Evolutionary conservation across 805 yeast species (phyloP), one percentile per base, ranked within the genome.

Genomic region (Candida ascalaphidarum): DNA sequence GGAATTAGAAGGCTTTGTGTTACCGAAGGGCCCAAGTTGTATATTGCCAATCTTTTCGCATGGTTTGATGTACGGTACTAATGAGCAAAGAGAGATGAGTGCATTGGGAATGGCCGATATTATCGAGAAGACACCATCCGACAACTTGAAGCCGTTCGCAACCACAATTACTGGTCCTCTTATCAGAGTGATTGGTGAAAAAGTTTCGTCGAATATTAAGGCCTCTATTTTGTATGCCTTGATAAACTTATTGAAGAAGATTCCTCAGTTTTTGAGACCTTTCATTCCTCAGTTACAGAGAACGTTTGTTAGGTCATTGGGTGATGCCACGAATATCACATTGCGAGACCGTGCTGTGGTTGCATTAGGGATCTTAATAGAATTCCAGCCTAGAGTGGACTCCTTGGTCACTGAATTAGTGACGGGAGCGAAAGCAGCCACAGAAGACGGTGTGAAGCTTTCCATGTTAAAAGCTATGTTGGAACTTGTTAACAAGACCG

Each of bases 221-320:
- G 79, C 95, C 21, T 95, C 95, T n/a, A 89, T 94, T 41, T 66
- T 92, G 46, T 68, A 70, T 37, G 94, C 97, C 1, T 69, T 94
- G 52, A 81, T 81, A 48, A 72, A 72, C 38, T 61, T 94, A 48
- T 75, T 92, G 45, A 59, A 60, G 14, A 82, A 85, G 62, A 81
- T 89, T 42, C 96, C 98, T 2, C 84, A 81, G 48, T 83, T 84
- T 52, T 68, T 92, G 54, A 74, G 89, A 47, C 98, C 99, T 11
- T 92, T 92, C 53, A 75, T 92, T 55, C 99, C 99, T 7, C 99
- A 92, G 61, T 68, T 92, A 41, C 98, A 92, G 60, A 74, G 99
- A 51, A 92, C 98, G 1, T 92, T 92, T 60, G 95, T 89, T 23
- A 81, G 94, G 50, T 82, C 95, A 2, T 64, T 92, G 40, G 71